These are phyloP conservation scores for Chiua sp. DNA, from an alignment of 1,284 basidiomycete genomes.

Conservation along the genomic window DNA sequence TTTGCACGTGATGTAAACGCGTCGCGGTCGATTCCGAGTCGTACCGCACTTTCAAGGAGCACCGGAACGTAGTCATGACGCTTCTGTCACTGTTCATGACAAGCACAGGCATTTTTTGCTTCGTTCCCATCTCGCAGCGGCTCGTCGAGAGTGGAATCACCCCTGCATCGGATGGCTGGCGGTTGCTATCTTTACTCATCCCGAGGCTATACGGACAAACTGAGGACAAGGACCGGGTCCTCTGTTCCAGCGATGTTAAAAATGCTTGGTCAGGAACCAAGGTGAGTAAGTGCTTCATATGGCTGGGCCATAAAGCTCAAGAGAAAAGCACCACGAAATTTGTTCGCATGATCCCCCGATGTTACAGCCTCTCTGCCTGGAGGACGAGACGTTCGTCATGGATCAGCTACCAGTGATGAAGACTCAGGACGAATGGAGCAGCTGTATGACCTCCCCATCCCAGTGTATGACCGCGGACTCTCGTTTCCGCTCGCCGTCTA, in stretches of 20 bases:
- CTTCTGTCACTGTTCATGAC: constrained; percentile 29
- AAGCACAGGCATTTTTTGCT: constrained; percentile 32
- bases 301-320: neutral
- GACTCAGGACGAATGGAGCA: neutral
- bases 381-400: neutral
- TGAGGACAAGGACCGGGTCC: neutral
- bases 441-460: neutral
- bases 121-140: constrained; percentile 32
- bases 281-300: constrained; percentile 7
- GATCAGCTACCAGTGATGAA: neutral
- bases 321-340: neutral
- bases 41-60: too few species aligned
- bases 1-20: constrained; percentile 27
- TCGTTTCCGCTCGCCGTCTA: neutral
- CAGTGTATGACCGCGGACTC: neutral
- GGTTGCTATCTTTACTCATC: constrained; percentile 1
- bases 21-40: neutral
- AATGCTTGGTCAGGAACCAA: neutral
- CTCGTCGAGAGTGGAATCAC: constrained; percentile 32
- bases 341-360: neutral
- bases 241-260: neutral
- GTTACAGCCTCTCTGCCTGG: neutral
- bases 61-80: constrained; percentile 24
- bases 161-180: constrained; percentile 11
- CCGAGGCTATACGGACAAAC: neutral